Base-by-base conservation (phyloP, 2,329 filamentous ascomycete species). In the Cryphonectria carpinicola region DNA sequence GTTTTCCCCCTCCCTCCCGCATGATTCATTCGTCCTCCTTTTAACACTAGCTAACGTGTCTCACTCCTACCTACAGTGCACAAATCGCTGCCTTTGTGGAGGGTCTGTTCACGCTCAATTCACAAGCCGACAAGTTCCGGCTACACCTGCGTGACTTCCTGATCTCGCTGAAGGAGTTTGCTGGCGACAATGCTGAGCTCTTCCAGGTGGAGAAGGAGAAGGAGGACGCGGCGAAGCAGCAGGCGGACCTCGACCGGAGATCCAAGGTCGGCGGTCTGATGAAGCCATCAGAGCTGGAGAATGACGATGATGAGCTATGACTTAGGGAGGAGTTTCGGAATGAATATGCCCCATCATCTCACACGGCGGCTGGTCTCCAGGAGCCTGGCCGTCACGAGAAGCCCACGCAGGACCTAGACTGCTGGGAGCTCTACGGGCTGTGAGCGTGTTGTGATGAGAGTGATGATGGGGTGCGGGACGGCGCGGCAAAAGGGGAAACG, bases 101-200 rank as follows among this genome's bases (percentile, higher is more conserved):
- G 76, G 93, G 93, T 14, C 84, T 99, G 14, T 97, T 99, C 81
- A 88, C 91, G 8, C 88, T 93, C 75, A 98, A 97, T 80, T 93
- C 92, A 70, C 93, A 97, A 78, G 90, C 97, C 74, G 93, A 93
- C 79, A 94, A 94, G 80, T 99, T 99, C 90, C 97, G 97, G 80
- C 89, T 97, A 69, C 94, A 97, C 77, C 85, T 99, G 67, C 94
- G 96, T 75, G 96, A 99, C 82, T 99, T 99, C 88, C 84, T 99
- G 75, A 97, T 99, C 77, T 97, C 95, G 32, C 86, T 99, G 76
- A 97, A 98, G 83, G 97, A 99, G 82, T 99, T 98, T 74, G 91
- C 94, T 0, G 96, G 93, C 67, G 96, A 99, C 82, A 98, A 98
- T 77, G 90, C 95, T 0, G 96, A 99, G 79, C 87, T 99, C 13